Evolutionary conservation across 1,284 basidiomycete genomes (phyloP).

Genomic region (Trametes hirsuta): DNA sequence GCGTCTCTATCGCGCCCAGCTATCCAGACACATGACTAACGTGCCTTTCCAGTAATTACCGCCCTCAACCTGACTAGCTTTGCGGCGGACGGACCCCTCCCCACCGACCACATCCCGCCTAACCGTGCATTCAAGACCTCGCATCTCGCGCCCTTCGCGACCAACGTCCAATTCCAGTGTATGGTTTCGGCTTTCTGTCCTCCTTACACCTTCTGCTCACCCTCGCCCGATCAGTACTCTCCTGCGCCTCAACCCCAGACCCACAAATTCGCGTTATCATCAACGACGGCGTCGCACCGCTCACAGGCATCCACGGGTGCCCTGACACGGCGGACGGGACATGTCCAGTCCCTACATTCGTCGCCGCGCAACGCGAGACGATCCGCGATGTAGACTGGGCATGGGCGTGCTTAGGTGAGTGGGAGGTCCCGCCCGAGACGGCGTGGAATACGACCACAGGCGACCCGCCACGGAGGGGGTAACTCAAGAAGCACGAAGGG

Average conservation of each 20-base stretch:
- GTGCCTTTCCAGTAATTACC: constrained; percentile 53
- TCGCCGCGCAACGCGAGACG: constrained; percentile 69
- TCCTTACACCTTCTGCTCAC: not conserved
- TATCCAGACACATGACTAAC: not conserved
- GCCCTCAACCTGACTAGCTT: constrained; percentile 78
- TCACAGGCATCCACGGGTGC: constrained; percentile 77
- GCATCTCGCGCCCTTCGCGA: constrained; percentile 76
- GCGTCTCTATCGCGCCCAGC: not conserved
- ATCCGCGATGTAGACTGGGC: constrained; percentile 73
- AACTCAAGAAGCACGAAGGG: not conserved
- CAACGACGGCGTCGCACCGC: constrained; percentile 88
- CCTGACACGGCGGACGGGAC: constrained; percentile 67
- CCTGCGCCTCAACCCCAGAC: constrained; percentile 53
- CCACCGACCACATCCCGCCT: constrained; percentile 69
- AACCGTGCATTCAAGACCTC: constrained; percentile 64
- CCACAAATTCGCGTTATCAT: constrained; percentile 78
- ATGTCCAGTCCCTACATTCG: constrained; percentile 78
- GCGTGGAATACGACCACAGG: constrained; percentile 39
- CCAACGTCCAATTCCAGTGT: constrained; percentile 78
- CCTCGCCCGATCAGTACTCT: constrained; percentile 46
- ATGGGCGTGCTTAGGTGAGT: constrained; percentile 77
- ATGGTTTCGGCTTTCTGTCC: constrained; percentile 26
- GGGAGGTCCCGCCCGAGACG: constrained; percentile 54
- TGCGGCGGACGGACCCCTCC: constrained; percentile 68
- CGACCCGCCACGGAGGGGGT: not conserved